phyloP scores from a whole-genome alignment of 257 asterid species.

The Solanum appendiculatum region DNA sequence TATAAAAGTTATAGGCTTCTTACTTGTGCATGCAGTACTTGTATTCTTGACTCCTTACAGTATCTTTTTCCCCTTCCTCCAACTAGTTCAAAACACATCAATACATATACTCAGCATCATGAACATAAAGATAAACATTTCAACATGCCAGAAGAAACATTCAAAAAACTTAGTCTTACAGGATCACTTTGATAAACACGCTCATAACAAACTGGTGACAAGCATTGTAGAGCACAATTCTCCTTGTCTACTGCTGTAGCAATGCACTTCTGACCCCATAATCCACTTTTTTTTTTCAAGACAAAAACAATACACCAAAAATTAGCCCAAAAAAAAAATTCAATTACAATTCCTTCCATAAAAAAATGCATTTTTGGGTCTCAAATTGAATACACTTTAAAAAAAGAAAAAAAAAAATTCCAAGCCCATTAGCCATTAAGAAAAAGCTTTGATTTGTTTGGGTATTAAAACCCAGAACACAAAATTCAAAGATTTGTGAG shows the following conservation, averaged over 20 bases:
- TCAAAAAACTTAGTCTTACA: conserved; percentile 28
- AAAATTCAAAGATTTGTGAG: background rate
- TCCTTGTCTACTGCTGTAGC: conserved; percentile 61
- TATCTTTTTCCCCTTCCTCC: conserved; percentile 95
- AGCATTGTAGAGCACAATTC: conserved; percentile 79
- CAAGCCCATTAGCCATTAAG: background rate
- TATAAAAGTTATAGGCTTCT: background rate
- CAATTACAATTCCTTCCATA: background rate
- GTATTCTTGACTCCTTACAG: conserved; percentile 66
- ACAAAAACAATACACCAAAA: background rate
- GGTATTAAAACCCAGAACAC: background rate
- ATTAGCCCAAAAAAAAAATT: background rate
- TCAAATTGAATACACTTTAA: background rate
- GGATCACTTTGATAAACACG: conserved; percentile 88
- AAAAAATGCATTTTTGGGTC: background rate
- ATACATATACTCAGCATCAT: background rate
- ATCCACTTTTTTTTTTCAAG: conserved; percentile 43
- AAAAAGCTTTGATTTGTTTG: background rate
- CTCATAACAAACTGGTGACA: conserved; percentile 74
- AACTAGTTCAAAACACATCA: conserved; percentile 33
- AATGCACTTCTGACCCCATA: conserved; percentile 79
- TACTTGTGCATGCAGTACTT: conserved; percentile 97
- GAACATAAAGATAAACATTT: background rate
- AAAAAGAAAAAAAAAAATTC: background rate
- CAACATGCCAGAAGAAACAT: background rate